Evolutionary conservation across 2,329 filamentous ascomycete species (phyloP), one percentile per base, ranked within the genome.

Genomic region (Ceratocystis cacaofunesta): DNA sequence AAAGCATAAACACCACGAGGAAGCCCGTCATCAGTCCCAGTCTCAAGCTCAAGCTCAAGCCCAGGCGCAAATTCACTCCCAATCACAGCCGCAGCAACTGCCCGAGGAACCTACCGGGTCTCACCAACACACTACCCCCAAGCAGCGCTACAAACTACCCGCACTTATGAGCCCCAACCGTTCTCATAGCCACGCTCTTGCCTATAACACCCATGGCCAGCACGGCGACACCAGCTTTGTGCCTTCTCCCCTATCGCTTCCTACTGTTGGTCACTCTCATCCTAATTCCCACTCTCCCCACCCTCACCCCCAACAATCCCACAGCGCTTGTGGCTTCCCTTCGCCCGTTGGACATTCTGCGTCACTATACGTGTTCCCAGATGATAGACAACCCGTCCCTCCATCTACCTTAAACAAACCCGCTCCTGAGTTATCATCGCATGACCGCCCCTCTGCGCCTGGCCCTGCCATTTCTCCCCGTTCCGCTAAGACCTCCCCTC

Each of bases 321-420:
- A 41, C 36, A 41, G 36, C 36, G 36, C 36, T 41, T 52, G 57
- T 15, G 63, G 63, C 25, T 61, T 65, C 36, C 63, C 52, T 36
- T 65, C 63, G 6, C 63, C 63, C 25, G 36, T 30, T 3, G 50
- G 61, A 10, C 63, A 28, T 25, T 65, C 55, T 30, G n/a, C 43
- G 15, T 44, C 63, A 32, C 61, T 60, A 7, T 50, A 65, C 19
- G 69, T 70, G 12, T 68, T 68, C 1, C 68, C 70, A 10, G 69
- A 70, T 70, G 5, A 58, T 67, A 30, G 66, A 66, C 22, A 66
- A 44, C 64, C 69, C 68, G 63, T 57, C 64, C 10, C 32, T 36
- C 17, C 66, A 3, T 52, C 66, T 3, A 41, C 46, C 3, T 30
- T 66, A 22, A 60, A 25, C 15, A 36, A 58, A 19, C 15, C 25